Base-by-base conservation (phyloP, 139 green algal genomes). In the Haematococcus lacustris region DNA sequence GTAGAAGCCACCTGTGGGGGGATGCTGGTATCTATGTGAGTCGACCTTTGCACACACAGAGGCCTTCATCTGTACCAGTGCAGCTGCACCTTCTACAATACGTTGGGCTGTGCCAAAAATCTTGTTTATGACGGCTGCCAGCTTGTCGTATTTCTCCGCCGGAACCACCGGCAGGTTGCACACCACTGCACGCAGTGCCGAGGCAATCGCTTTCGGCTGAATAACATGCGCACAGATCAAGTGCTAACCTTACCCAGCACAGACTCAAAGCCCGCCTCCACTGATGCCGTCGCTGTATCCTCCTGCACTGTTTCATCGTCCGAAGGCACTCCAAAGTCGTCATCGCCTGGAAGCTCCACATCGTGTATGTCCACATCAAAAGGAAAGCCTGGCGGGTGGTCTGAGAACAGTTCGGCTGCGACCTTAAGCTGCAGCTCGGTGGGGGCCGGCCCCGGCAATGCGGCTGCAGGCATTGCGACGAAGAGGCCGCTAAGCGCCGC, bases 101-200 rank as follows among this genome's bases (percentile, higher is more conserved):
- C n/a, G n/a, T n/a, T n/a, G n/a, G n/a, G n/a, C n/a, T n/a, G n/a
- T 88, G 60, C 80, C 68, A 73, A 93, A 95, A 38, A 99, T 91
- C 76, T 94, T 98, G 51, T 80, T 88, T 3, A 99, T 71, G 43
- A 99, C 91, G 32, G 67, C 85, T 4, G 77, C 76, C 50, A 99
- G 90, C 87, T 99, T 99, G 0, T 97, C 94, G 51, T 89, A 89
- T 84, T 99, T 99, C 66, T 96, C 93, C 23, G 84, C 73, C 3
- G 80, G 73, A 26, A 98, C 91, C 47, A 90, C 74, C 3, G 96
- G 96, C 65, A 98, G 76, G 78, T 96, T 93, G 72, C 97, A 91
- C 32, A 99, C 92, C 26, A 98, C 93, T 96, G 87, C 76, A 30
- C 4, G 32, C 5, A n/a, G 32, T 28, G 28, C 13, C 4, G 9